Percentiles rank a stretch among this genome's conserved stretches.
Conservation (phyloP, 2,329 filamentous ascomycete species). For the Penicillium palitans region DNA sequence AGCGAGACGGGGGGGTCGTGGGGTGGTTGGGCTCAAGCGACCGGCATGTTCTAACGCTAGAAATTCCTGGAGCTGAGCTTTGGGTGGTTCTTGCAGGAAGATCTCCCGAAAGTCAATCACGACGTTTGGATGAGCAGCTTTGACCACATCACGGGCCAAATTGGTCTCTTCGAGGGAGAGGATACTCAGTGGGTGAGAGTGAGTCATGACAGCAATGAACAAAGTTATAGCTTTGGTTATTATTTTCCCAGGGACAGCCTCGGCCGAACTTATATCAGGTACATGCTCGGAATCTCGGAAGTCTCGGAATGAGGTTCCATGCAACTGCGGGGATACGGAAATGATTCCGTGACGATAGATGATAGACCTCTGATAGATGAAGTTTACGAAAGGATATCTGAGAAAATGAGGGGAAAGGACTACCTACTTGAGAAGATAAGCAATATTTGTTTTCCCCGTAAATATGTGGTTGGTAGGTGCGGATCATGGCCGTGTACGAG, state of each 20-base stretch:
- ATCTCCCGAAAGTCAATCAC: constrained; percentile 52
- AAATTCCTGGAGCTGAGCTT: constrained; percentile 50
- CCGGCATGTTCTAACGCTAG: constrained; percentile 52
- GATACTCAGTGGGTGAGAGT: constrained; percentile 36
- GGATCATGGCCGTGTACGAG: not conserved
- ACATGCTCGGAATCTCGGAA: constrained; percentile 7
- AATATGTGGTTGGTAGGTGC: not conserved
- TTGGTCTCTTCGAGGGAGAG: constrained; percentile 39
- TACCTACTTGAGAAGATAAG: not conserved
- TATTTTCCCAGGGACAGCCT: not conserved
- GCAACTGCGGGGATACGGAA: not conserved
- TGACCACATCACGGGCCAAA: constrained; percentile 36
- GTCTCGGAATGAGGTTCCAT: not conserved
- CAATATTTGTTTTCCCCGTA: not conserved
- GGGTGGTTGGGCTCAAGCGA: constrained; percentile 41
- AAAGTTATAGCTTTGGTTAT: not conserved
- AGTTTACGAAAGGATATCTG: not conserved
- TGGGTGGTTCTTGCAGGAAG: constrained; percentile 53
- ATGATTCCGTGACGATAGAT: constrained; percentile 1
- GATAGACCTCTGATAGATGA: not conserved
- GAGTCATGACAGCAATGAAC: constrained; percentile 23
- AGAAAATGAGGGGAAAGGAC: constrained; percentile 1
- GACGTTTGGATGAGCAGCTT: constrained; percentile 31
- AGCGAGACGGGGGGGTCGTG: constrained; percentile 52
- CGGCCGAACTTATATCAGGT: not conserved